Evolutionary conservation across 2,329 filamentous ascomycete genomes (phyloP).

Genomic region (Ceratocystis cacaofunesta): DNA sequence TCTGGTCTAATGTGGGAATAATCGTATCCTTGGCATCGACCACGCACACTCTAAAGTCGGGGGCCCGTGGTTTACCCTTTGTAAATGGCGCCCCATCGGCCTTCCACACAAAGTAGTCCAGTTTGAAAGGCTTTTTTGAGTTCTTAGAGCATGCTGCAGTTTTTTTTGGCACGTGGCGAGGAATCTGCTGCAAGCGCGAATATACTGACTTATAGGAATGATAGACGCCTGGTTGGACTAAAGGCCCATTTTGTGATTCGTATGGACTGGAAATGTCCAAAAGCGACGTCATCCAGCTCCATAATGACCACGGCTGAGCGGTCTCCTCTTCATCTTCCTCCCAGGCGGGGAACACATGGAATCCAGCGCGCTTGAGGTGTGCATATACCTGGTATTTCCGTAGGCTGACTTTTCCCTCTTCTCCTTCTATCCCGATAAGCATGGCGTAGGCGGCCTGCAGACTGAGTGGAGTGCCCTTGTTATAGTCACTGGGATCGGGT

Average conservation of each 20-base stretch:
- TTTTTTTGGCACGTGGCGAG: conserved; percentile 44
- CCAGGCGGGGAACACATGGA: conserved; percentile 60
- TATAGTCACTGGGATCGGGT: conserved; percentile 31
- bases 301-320: conserved; percentile 24
- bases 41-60: conserved; percentile 76
- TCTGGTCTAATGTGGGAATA: conserved; percentile 58
- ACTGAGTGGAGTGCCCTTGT: conserved; percentile 66
- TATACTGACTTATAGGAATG: conserved; percentile 59
- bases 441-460: conserved; percentile 80
- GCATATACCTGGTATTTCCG: conserved; percentile 83
- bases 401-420: conserved; percentile 46
- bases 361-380: conserved; percentile 68
- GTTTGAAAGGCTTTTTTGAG: conserved; percentile 43
- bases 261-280: conserved; percentile 23
- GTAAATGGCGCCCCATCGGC: conserved; percentile 45
- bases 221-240: conserved; percentile 49
- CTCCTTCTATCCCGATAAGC: conserved; percentile 56
- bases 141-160: conserved; percentile 18
- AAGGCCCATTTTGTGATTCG: conserved; percentile 32
- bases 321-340: conserved; percentile 19
- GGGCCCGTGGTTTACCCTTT: conserved; percentile 61
- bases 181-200: conserved; percentile 57
- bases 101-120: conserved; percentile 76
- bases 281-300: conserved; percentile 40
- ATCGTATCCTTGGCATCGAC: conserved; percentile 57